Evolutionary conservation across 1,284 basidiomycete genomes (phyloP).

Genomic region (Irpex sp.): DNA sequence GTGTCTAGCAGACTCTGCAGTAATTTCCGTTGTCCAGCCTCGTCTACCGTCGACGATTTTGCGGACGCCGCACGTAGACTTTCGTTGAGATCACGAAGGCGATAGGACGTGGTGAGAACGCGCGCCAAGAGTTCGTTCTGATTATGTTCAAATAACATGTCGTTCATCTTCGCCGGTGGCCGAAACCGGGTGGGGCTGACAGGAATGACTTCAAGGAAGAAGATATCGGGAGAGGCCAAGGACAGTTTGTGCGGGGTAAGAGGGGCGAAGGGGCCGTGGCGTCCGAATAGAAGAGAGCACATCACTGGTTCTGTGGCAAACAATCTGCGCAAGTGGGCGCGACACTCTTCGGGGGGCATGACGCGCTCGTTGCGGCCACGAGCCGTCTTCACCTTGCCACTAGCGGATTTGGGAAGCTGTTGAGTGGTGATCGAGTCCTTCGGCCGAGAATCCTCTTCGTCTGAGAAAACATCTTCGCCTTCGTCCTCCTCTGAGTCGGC

Average conservation of each 20-base stretch:
- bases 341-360: conserved; percentile 86
- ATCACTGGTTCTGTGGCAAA: conserved; percentile 83
- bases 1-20: conserved; percentile 75
- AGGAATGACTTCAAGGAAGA: conserved; percentile 92
- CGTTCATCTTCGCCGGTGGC: conserved; percentile 90
- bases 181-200: conserved; percentile 96
- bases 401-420: conserved; percentile 59
- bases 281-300: conserved; percentile 86
- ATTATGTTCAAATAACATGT: conserved; percentile 91
- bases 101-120: conserved; percentile 79
- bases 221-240: conserved; percentile 86
- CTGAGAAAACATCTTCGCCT: conserved; percentile 41
- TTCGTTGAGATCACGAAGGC: conserved; percentile 74
- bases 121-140: conserved; percentile 93
- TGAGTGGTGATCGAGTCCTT: conserved; percentile 3
- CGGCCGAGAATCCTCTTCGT: conserved; percentile 33
- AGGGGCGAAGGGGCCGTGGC: conserved; percentile 81
- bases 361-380: conserved; percentile 86
- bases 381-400: conserved; percentile 69
- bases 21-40: conserved; percentile 49
- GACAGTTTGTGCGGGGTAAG: conserved; percentile 51
- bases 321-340: conserved; percentile 86
- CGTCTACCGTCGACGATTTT: conserved; percentile 55
- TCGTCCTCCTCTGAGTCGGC: conserved; percentile 24
- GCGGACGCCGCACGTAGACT: conserved; percentile 57